Evolutionary conservation across 352 stramenopile species (phyloP), one percentile per base, ranked within the genome.

Genomic region (Blastocystis sp.): DNA sequence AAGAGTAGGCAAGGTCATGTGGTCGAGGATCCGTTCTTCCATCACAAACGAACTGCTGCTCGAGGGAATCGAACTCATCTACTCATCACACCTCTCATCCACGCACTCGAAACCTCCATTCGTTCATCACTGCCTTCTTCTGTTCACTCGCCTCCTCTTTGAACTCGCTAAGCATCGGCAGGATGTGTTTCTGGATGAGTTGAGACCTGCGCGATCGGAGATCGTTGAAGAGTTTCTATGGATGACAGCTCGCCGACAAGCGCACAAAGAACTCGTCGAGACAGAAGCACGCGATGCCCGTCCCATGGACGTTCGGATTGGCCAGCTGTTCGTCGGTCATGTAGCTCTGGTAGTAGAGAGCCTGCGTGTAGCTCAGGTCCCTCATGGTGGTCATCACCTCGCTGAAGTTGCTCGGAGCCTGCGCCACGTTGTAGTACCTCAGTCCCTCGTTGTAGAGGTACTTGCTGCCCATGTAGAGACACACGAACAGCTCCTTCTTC

Each of bases 321-420:
- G 64, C 73, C 73, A 84, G 50, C 56, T 84, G 3, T 34, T 84
- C 73, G n/a, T 43, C 2, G 26, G 73, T 55, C 73, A 84, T 84
- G 56, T 84, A 84, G 56, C 73, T 34, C 20, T 84, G 15, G 47
- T 66, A 84, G 39, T 66, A 84, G 4, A 84, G 50, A 8, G 73
- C 73, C 50, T 34, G 18, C 29, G n/a, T 26, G 56, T 69, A 84
- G 56, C 18, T 41, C 26, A 84, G 50, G 18, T 84, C 20, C 2
- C 9, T 39, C 73, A 84, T 84, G 20, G 53, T 55, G 39, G 59
- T 50, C 3, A 45, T 18, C 15, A 53, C 13, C 23, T 66, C 37
- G 8, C 15, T 34, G 50, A 69, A 68, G 18, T 39, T 13, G 4
- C 20, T 13, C 23, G 39, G 37, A 37, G 23, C 9, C 20, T 15